phyloP scores from a whole-genome alignment of 2,329 filamentous ascomycete species.

The Stagonosporopsis cucurbitacearum region DNA sequence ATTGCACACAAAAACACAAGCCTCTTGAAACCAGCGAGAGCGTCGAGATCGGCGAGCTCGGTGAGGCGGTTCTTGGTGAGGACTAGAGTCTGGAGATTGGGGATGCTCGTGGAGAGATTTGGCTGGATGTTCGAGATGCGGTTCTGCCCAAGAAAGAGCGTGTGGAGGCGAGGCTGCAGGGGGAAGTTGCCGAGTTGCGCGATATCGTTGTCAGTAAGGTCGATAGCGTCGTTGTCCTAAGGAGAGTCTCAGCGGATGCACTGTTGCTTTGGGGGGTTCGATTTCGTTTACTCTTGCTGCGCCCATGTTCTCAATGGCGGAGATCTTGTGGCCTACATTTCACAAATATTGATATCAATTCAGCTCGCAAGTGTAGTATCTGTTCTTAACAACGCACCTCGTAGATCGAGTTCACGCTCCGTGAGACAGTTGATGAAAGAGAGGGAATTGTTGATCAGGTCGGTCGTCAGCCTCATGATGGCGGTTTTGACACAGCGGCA shows the following conservation, averaged over 20 bases:
- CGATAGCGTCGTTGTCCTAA: conserved; percentile 93
- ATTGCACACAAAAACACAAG: conserved; percentile 81
- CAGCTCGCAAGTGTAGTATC: conserved; percentile 92
- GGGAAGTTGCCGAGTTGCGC: conserved; percentile 90
- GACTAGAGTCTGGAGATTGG: conserved; percentile 81
- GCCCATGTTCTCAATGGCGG: conserved; percentile 96
- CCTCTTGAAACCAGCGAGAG: conserved; percentile 70
- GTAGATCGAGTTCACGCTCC: conserved; percentile 97
- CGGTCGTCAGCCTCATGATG: conserved; percentile 90
- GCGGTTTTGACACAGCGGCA: conserved; percentile 20
- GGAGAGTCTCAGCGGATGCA: not conserved
- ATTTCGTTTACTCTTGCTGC: conserved; percentile 78
- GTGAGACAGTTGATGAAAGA: conserved; percentile 99
- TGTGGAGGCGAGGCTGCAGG: conserved; percentile 83
- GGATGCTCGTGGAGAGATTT: conserved; percentile 74
- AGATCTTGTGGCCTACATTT: conserved; percentile 92
- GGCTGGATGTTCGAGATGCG: conserved; percentile 83
- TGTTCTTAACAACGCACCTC: conserved; percentile 99
- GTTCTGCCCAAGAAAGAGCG: conserved; percentile 88
- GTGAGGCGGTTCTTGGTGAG: conserved; percentile 81
- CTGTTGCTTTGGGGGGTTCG: too few species aligned
- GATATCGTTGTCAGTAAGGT: conserved; percentile 98
- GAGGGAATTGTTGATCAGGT: conserved; percentile 91
- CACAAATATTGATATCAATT: conserved; percentile 77
- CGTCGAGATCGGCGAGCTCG: conserved; percentile 87